phyloP scores from a whole-genome alignment of 768 basidiomycete genomes.

The Leccinum ochraceum region DNA sequence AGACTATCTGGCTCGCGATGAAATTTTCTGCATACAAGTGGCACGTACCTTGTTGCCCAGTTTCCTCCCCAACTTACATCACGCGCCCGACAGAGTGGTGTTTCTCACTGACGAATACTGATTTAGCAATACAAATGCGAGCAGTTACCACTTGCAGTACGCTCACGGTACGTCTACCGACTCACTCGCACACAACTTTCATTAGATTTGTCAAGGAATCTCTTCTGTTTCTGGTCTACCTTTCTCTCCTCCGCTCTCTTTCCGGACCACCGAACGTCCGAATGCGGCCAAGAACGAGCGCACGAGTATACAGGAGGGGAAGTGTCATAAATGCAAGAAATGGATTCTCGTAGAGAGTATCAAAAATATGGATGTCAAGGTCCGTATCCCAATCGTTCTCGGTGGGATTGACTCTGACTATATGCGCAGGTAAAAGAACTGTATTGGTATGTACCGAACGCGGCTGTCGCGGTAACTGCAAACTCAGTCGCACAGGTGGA shows the following conservation, averaged over 20 bases:
- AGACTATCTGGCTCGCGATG: no score
- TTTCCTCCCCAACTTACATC: slow-evolving; percentile 6
- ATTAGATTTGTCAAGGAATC: slow-evolving; percentile 50
- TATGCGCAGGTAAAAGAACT: slow-evolving; percentile 63
- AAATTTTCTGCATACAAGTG: slow-evolving; percentile 85
- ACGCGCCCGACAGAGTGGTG: slow-evolving; percentile 19
- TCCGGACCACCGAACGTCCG: slow-evolving; percentile 49
- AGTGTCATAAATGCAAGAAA: slow-evolving; percentile 73
- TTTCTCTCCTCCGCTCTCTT: slow-evolving; percentile 74
- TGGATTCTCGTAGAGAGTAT: slow-evolving; percentile 76
- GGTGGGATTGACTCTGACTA: not conserved
- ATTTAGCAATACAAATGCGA: not conserved
- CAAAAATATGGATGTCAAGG: slow-evolving; percentile 76
- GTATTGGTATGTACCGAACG: slow-evolving; percentile 59
- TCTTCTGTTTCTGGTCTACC: slow-evolving; percentile 67
- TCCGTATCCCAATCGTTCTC: slow-evolving; percentile 18
- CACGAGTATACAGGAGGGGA: slow-evolving; percentile 59
- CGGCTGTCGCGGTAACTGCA: not conserved
- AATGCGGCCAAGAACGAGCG: slow-evolving; percentile 62
- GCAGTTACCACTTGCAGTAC: slow-evolving; percentile 83
- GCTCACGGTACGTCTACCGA: slow-evolving; percentile 55
- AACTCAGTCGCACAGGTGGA: slow-evolving; percentile 56
- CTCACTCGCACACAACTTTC: not conserved
- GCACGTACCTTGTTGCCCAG: slow-evolving; percentile 38
- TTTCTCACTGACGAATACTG: slow-evolving; percentile 7